These are phyloP conservation scores for Plasmodium adleri DNA, from an alignment of 169 alveolate species.

Conservation along the genomic window DNA sequence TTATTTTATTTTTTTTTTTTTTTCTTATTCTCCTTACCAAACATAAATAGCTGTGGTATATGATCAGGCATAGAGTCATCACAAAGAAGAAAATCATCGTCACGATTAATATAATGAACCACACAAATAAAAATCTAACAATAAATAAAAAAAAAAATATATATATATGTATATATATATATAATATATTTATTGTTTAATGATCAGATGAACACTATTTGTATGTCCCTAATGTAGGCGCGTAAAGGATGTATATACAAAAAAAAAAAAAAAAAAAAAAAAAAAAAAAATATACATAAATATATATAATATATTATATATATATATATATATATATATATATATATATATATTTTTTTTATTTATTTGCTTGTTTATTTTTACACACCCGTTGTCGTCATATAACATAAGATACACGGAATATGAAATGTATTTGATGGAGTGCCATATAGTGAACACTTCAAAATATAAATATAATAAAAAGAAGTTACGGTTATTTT, in stretches of 20 bases:
- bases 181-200: too few relatives aligned
- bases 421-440: background rate
- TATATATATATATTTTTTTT: background rate
- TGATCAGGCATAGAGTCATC: background rate
- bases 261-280: background rate
- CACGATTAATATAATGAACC: background rate
- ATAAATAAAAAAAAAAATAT: background rate
- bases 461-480: constrained; percentile 39
- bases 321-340: background rate
- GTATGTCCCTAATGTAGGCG: too few relatives aligned
- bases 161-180: background rate
- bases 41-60: constrained; percentile 10
- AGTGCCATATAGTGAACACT: constrained; percentile 9
- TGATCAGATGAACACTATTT: too few relatives aligned
- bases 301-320: background rate
- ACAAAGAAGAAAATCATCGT: background rate
- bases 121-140: background rate
- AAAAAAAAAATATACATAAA: background rate
- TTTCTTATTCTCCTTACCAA: background rate
- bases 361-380: background rate
- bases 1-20: too few relatives aligned
- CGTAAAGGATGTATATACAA: background rate
- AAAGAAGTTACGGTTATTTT: constrained; percentile 31
- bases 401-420: background rate
- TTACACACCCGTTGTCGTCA: constrained; percentile 20